Evolutionary conservation across 257 asterid genomes (phyloP).

Genomic region (Nicotiana tabacum): DNA sequence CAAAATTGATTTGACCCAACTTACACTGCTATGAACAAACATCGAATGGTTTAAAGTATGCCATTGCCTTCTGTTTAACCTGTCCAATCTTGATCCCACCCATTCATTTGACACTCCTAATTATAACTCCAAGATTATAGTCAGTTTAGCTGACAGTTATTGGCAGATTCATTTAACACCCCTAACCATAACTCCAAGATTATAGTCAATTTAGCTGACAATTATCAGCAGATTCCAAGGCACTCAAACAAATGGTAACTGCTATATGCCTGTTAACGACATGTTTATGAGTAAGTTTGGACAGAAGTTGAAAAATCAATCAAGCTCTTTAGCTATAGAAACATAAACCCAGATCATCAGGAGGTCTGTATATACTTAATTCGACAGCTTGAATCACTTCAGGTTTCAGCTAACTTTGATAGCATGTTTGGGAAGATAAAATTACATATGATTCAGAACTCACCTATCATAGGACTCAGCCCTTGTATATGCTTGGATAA

Average conservation of each 20-base stretch:
- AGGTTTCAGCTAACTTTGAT: constrained; percentile 5
- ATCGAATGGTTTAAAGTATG: neutral
- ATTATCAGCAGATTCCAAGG: neutral
- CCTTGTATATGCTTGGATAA: constrained; percentile 97
- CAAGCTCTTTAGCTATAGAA: neutral
- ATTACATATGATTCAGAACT: constrained; percentile 6
- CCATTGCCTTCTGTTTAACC: neutral
- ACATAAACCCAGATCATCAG: constrained; percentile 1
- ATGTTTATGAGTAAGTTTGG: neutral
- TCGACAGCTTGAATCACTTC: neutral
- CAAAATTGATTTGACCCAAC: constrained; percentile 1
- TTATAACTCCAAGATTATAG: neutral
- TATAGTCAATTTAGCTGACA: neutral
- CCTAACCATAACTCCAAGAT: neutral
- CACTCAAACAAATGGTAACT: neutral
- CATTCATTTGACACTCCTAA: neutral
- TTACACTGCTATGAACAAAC: neutral
- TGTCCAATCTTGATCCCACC: constrained; percentile 1
- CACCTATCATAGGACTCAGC: constrained; percentile 98
- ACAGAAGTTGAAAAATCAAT: neutral
- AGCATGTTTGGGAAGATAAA: constrained; percentile 2
- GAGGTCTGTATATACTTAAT: neutral
- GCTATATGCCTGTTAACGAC: neutral
- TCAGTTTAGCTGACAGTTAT: neutral
- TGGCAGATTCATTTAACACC: neutral